A percentile compares a stretch with the other conserved stretches of the same genome.
These are phyloP conservation scores for Lachancea waltii DNA, from an alignment of 805 yeast genomes.

Conservation along the genomic window DNA sequence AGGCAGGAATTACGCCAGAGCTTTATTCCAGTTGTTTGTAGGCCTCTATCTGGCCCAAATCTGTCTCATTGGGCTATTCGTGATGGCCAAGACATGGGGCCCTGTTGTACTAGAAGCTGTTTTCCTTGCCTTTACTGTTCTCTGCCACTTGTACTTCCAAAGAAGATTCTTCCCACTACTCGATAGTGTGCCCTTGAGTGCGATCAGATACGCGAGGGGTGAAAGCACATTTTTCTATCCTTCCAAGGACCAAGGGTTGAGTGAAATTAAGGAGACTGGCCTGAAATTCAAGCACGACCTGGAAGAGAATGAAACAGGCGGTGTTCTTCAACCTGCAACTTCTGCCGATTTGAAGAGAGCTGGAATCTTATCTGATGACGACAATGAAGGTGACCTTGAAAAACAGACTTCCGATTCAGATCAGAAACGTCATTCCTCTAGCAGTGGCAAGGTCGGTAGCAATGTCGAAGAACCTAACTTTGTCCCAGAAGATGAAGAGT, in stretches of 20 bases:
- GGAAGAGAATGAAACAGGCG: slow-evolving; percentile 22
- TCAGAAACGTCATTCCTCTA: slow-evolving; percentile 5
- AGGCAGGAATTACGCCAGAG: slow-evolving; percentile 69
- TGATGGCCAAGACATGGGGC: slow-evolving; percentile 75
- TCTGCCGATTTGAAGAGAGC: slow-evolving; percentile 27
- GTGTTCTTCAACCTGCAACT: slow-evolving; percentile 28
- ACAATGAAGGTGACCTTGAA: slow-evolving; percentile 7
- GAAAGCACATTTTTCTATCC: slow-evolving; percentile 47
- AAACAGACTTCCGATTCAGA: slow-evolving; percentile 4
- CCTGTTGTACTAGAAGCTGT: slow-evolving; percentile 64
- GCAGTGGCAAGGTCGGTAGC: slow-evolving; percentile 8
- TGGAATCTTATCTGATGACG: slow-evolving; percentile 22
- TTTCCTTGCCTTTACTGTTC: slow-evolving; percentile 50
- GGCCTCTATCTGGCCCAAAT: slow-evolving; percentile 67
- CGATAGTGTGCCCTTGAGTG: slow-evolving; percentile 67
- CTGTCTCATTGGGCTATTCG: slow-evolving; percentile 63
- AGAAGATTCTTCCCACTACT: slow-evolving; percentile 54
- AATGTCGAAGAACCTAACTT: slow-evolving; percentile 21
- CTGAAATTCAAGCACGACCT: slow-evolving; percentile 27
- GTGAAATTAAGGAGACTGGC: slow-evolving; percentile 50
- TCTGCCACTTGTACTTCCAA: slow-evolving; percentile 52
- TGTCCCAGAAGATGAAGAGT: slow-evolving; percentile 25
- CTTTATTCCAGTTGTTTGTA: slow-evolving; percentile 64
- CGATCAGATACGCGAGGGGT: slow-evolving; percentile 34
- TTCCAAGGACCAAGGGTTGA: slow-evolving; percentile 54